Evolutionary conservation across 495 filamentous ascomycete species (phyloP).

Genomic region (Hypoxylon intermedium): DNA sequence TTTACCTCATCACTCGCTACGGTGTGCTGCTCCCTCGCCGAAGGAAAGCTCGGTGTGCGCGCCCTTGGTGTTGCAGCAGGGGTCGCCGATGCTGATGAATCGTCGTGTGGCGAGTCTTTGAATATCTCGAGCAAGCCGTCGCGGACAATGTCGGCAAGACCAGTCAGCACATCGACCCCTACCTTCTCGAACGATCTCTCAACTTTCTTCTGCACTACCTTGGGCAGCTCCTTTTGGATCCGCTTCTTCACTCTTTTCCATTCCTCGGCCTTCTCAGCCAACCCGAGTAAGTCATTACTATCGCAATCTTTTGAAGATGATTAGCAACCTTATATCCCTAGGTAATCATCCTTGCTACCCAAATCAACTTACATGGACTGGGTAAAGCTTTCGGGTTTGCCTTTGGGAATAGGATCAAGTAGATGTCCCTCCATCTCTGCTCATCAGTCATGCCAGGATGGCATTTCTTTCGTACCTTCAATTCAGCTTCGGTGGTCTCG

Average conservation of each 20-base stretch:
- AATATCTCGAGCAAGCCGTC: slow-evolving; percentile 36
- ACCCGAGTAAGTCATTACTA: slow-evolving; percentile 14
- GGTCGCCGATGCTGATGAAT: slow-evolving; percentile 26
- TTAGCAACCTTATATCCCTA: slow-evolving; percentile 1
- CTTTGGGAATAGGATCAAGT: slow-evolving; percentile 51
- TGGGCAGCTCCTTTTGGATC: slow-evolving; percentile 36
- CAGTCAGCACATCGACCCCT: slow-evolving; percentile 26
- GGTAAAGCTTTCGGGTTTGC: slow-evolving; percentile 46
- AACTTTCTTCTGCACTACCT: slow-evolving; percentile 37
- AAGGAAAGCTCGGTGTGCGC: slow-evolving; percentile 28
- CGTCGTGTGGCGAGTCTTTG: slow-evolving; percentile 31
- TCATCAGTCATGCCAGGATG: slow-evolving; percentile 50
- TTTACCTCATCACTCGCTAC: slow-evolving; percentile 7
- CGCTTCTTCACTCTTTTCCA: slow-evolving; percentile 37
- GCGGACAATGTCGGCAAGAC: slow-evolving; percentile 37
- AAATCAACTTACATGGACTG: slow-evolving; percentile 46
- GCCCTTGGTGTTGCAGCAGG: slow-evolving; percentile 37
- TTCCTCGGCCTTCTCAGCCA: slow-evolving; percentile 31
- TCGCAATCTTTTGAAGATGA: slow-evolving; percentile 43
- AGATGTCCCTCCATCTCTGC: slow-evolving; percentile 55
- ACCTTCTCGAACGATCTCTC: slow-evolving; percentile 37
- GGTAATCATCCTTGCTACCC: background rate
- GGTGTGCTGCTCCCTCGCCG: slow-evolving; percentile 3
- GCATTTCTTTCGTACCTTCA: slow-evolving; percentile 50
- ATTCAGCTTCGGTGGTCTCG: slow-evolving; percentile 37